phyloP scores from a whole-genome alignment of 2,329 filamentous ascomycete genomes.

The Ascochyta lentis region DNA sequence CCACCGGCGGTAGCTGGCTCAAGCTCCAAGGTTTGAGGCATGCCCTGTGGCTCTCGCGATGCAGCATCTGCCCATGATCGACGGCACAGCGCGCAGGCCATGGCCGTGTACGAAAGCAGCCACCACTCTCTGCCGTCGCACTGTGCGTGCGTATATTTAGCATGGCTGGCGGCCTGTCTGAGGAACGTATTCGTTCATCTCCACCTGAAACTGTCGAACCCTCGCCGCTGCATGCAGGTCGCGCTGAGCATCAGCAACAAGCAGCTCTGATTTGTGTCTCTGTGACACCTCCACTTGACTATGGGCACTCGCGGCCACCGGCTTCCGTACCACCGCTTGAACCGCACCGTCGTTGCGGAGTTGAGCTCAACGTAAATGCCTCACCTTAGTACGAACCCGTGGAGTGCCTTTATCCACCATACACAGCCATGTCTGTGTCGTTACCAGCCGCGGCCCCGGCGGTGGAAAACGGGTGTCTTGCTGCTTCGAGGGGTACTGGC shows the following conservation, averaged over 20 bases:
- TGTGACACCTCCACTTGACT: conserved; percentile 5
- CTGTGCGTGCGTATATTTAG: conserved; percentile 20
- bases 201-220: conserved; percentile 7
- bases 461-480: conserved; percentile 13
- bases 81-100: conserved; percentile 16
- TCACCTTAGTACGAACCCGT: conserved; percentile 14
- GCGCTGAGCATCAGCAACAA: conserved; percentile 7
- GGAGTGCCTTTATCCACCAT: conserved; percentile 16
- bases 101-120: conserved; percentile 10
- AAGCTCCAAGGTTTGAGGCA: conserved; percentile 4
- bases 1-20: conserved; percentile 3
- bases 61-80: conserved; percentile 1
- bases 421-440: conserved; percentile 1
- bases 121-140: conserved; percentile 16
- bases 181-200: conserved; percentile 4
- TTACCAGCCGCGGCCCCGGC: conserved; percentile 11
- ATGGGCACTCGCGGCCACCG: neutral
- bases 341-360: conserved; percentile 2
- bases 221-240: neutral
- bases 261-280: conserved; percentile 4
- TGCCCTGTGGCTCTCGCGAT: conserved; percentile 1
- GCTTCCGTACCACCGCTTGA: conserved; percentile 9
- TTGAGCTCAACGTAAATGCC: conserved; percentile 19
- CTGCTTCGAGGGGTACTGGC: conserved; percentile 6
- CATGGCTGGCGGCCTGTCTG: conserved; percentile 7